Evolutionary conservation across 2,329 filamentous ascomycete species (phyloP), one percentile per base, ranked within the genome.

Genomic region (Tolypocladium tundrense): DNA sequence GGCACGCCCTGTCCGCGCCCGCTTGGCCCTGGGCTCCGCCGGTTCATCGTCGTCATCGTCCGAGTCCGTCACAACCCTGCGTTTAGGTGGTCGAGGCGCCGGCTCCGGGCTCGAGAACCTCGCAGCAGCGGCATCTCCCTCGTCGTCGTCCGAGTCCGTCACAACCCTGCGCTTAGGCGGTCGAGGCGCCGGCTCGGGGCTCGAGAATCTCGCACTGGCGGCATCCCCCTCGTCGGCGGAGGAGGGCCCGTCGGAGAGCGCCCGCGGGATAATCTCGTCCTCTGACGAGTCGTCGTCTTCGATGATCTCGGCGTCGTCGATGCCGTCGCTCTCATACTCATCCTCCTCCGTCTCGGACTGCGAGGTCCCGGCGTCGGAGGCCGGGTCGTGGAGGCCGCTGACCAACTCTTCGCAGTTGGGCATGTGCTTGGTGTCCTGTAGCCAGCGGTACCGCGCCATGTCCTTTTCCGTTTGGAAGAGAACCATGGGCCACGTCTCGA

Each of bases 281-380:
- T 68, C 68, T 3, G 58, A 61, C 16, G 63, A 61, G 1, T 65
- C 60, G 1, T 60, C 59, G 3, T 61, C 58, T 19, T 71, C 67
- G 1, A 65, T 58, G 14, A 73, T 66, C 10, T 66, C 66, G 1
- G 57, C 64, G 53, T 75, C 72, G 42, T 75, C 72, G 8, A 76
- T 74, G 0, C 71, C 72, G 0, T 73, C 72, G 50, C 72, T 73
- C 43, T 76, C 74, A 19, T 76, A 75, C 51, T 70, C 66, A 37
- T 73, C 63, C 2, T 61, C 52, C 21, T 65, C 62, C 1, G 57
- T 48, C 0, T 35, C 48, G 1, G 10, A 13, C 8, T 21, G 31
- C 8, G 31, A 11, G 2, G 7, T 2, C 19, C 10, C 27, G 27
- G 59, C 58, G 0, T 62, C 59, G 0, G 59, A 59, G 33, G 56